These are phyloP conservation scores for Picochlorum sp. DNA, from an alignment of 139 green algal species.

Conservation along the genomic window DNA sequence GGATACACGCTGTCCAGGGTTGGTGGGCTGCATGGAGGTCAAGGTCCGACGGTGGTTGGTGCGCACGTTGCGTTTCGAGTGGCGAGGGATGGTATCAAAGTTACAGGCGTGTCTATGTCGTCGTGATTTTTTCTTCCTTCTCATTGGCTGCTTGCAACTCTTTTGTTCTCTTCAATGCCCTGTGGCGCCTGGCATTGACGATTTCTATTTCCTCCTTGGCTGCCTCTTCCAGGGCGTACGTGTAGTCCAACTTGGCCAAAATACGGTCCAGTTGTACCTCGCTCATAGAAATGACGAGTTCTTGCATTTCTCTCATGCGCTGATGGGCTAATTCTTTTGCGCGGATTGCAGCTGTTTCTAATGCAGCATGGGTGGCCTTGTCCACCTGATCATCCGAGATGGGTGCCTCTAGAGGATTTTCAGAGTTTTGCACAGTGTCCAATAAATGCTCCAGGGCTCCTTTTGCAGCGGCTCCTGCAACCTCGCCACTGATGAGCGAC, in stretches of 20 bases:
- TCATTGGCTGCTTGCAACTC: background rate
- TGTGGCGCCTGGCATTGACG: constrained; percentile 1
- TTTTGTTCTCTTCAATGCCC: background rate
- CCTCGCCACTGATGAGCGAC: constrained; percentile 57
- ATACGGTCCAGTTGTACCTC: constrained; percentile 14
- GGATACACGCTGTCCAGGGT: background rate
- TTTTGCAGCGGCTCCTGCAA: constrained; percentile 74
- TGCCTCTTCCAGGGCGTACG: constrained; percentile 17
- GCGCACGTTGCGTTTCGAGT: no score
- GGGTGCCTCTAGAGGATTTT: constrained; percentile 12
- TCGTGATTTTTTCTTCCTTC: no score
- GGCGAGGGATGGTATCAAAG: no score
- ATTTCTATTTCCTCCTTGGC: constrained; percentile 5
- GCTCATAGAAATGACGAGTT: constrained; percentile 36
- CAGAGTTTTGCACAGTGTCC: constrained; percentile 54
- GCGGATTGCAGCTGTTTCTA: constrained; percentile 52
- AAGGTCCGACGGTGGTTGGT: no score
- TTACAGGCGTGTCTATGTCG: no score
- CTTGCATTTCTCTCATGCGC: constrained; percentile 67
- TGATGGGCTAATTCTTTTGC: constrained; percentile 54
- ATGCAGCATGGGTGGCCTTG: constrained; percentile 35
- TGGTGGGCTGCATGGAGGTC: no score
- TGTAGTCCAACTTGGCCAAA: constrained; percentile 27
- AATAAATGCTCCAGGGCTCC: constrained; percentile 66
- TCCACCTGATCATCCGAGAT: background rate